These are phyloP conservation scores for Trifolium fragiferum DNA, from an alignment of 306 rosid genomes.

Conservation along the genomic window DNA sequence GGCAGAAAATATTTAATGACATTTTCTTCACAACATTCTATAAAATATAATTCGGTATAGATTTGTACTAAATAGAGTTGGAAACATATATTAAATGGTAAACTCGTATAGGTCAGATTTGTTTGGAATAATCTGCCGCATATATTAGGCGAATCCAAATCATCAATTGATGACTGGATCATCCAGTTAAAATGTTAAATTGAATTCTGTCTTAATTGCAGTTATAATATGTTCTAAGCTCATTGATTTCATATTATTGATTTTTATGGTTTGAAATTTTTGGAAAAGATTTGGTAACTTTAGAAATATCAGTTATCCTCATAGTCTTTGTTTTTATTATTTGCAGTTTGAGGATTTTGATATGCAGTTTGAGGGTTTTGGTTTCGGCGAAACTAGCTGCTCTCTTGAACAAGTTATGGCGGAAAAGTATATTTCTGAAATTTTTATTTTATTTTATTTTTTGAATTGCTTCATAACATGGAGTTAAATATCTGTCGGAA, in stretches of 20 bases:
- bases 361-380: slow-evolving; percentile 63
- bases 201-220: slow-evolving; percentile 10
- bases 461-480: not conserved
- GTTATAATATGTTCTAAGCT: slow-evolving; percentile 10
- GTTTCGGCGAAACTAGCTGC: slow-evolving; percentile 40
- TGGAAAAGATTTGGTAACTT: slow-evolving; percentile 22
- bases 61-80: slow-evolving; percentile 11
- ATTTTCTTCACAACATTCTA: not conserved
- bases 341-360: slow-evolving; percentile 58
- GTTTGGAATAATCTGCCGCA: slow-evolving; percentile 22
- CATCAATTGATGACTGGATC: slow-evolving; percentile 2
- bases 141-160: slow-evolving; percentile 5
- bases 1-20: not conserved
- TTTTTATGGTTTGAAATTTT: slow-evolving; percentile 31
- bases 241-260: slow-evolving; percentile 26
- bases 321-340: slow-evolving; percentile 34
- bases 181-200: slow-evolving; percentile 27
- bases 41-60: not conserved
- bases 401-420: slow-evolving; percentile 40
- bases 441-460: not conserved
- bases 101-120: slow-evolving; percentile 9
- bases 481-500: slow-evolving; percentile 21
- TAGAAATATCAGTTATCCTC: not conserved
- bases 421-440: slow-evolving; percentile 57
- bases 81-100: not conserved